Evolutionary conservation across 2,329 filamentous ascomycete species (phyloP), one percentile per base, ranked within the genome.

Genomic region (Trichoderma hamatum): DNA sequence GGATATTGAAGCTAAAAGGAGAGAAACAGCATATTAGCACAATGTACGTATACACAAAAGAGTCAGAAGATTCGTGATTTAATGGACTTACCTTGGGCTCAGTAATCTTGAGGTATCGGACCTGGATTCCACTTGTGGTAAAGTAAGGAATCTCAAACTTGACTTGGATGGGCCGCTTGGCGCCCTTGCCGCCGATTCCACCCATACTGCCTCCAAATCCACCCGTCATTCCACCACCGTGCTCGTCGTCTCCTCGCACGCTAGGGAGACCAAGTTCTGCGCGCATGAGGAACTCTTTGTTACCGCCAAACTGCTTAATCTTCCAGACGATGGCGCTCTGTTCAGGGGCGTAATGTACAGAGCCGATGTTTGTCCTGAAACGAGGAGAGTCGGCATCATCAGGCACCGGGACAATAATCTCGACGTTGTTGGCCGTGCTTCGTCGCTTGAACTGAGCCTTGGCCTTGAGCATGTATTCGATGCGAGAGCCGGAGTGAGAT

Each of bases 111-210:
- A 99, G 82, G 80, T 99, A 99, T 76, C 96, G 89, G 76, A 99
- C 96, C 81, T 99, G 96, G 74, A 99, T 99, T 72, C 96, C 96
- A 82, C 92, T 96, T 3, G 96, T 99, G n/a, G 96, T 99, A 80
- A 99, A 99, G 82, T 99, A 99, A n/a, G 96, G 96, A 78, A 99
- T 99, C 84, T 99, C 96, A 79, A 99, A 99, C 84, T 99, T 99
- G 83, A 99, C 96, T 80, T 94, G 95, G 76, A 99, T 99, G 0
- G 96, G 96, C 74, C 96, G 85, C 86, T 98, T 99, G 69, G 88
- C 88, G 24, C 92, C 92, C 83, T 98, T 98, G 69, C 89, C 90
- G n/a, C 87, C 89, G 32, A 96, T 88, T 72, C 95, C 95, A 70
- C 95, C 95, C 94, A 97, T 97, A 78, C 93, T 97, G 24, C 95